These are phyloP conservation scores for Silene coronaria DNA, from an alignment of 179 eudicot genomes.

Conservation along the genomic window DNA sequence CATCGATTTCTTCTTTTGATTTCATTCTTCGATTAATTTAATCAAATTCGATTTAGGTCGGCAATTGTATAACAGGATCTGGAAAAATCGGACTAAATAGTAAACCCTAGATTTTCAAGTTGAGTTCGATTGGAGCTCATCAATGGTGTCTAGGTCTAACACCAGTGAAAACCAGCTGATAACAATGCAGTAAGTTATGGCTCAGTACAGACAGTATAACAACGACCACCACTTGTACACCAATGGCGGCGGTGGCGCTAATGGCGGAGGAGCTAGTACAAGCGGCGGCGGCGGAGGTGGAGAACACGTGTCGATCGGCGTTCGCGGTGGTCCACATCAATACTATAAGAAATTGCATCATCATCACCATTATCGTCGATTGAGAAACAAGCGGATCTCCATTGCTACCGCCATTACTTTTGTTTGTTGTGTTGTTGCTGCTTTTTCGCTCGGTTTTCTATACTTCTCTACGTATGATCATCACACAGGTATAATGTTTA, in stretches of 20 bases:
- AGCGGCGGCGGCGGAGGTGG: constrained; percentile 7
- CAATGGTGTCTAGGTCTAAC: background rate
- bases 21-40: background rate
- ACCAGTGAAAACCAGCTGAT: background rate
- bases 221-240: constrained; percentile 18
- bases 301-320: constrained; percentile 54
- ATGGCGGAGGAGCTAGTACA: constrained; percentile 10
- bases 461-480: constrained; percentile 26
- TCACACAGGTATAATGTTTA: constrained; percentile 20
- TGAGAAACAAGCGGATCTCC: constrained; percentile 43
- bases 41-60: background rate
- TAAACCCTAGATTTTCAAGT: background rate
- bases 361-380: constrained; percentile 32
- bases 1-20: background rate
- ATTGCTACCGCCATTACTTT: constrained; percentile 38
- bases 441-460: constrained; percentile 40
- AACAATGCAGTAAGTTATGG: constrained; percentile 21
- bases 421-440: constrained; percentile 41
- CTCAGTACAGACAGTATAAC: constrained; percentile 22
- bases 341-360: constrained; percentile 36
- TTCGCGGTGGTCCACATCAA: constrained; percentile 29
- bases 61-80: background rate
- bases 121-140: background rate
- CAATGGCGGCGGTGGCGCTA: constrained; percentile 19
- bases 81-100: background rate